phyloP scores from a whole-genome alignment of 371 early-diverging fungal species.

The Mucor plumbeus region DNA sequence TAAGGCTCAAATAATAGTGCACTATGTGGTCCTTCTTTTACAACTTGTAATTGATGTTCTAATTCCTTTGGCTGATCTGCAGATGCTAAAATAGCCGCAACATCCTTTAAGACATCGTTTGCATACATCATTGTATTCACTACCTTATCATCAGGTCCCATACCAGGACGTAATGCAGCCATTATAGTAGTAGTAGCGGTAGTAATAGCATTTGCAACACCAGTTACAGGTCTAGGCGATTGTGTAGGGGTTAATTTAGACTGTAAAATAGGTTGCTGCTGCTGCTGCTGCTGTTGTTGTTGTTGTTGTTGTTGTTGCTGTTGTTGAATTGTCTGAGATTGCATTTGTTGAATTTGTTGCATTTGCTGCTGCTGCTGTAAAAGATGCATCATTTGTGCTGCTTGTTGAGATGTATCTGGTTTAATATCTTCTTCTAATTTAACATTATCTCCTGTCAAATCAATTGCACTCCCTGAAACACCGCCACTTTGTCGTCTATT shows the following conservation, averaged over 20 bases:
- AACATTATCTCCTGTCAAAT: slow-evolving; percentile 11
- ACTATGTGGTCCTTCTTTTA: neutral
- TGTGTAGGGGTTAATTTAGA: slow-evolving; percentile 3
- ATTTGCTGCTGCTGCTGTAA: slow-evolving; percentile 42
- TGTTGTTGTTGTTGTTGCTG: slow-evolving; percentile 7
- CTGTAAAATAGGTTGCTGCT: slow-evolving; percentile 14
- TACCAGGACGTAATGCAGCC: slow-evolving; percentile 33
- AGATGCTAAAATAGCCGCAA: slow-evolving; percentile 30
- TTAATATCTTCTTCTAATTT: slow-evolving; percentile 8
- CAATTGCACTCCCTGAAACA: neutral
- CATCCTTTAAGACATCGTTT: slow-evolving; percentile 45
- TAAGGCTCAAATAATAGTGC: slow-evolving; percentile 24
- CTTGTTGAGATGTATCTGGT: slow-evolving; percentile 19
- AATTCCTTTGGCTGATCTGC: slow-evolving; percentile 10
- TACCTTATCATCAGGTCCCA: slow-evolving; percentile 41
- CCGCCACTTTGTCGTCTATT: slow-evolving; percentile 5
- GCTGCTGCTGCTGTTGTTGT: slow-evolving; percentile 11
- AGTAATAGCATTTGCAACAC: neutral
- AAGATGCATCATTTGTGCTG: slow-evolving; percentile 31
- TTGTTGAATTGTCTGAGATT: slow-evolving; percentile 15
- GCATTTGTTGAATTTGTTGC: slow-evolving; percentile 21
- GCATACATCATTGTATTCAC: slow-evolving; percentile 37
- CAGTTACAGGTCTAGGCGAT: neutral
- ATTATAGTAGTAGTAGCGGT: neutral
- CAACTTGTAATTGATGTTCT: neutral